phyloP scores from a whole-genome alignment of 2,329 filamentous ascomycete genomes.

The Pseudofabraea citricarpa region DNA sequence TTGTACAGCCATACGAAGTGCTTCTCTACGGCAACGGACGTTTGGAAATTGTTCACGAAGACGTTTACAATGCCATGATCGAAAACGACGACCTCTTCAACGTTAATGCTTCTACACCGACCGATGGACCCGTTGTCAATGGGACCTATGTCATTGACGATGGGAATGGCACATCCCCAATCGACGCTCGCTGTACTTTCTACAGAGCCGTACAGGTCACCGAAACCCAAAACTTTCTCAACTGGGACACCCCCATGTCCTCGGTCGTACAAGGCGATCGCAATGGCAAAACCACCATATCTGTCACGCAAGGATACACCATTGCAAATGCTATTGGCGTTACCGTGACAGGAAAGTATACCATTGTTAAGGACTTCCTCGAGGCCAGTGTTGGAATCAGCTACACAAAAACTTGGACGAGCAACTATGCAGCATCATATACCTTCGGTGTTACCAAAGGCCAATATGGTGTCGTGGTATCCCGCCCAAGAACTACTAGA shows the following conservation, averaged over 20 bases:
- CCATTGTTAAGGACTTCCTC: slow-evolving; percentile 2
- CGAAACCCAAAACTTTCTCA: slow-evolving; percentile 1
- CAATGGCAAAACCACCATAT: neutral
- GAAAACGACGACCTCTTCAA: neutral
- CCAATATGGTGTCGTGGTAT: neutral
- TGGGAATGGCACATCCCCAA: neutral
- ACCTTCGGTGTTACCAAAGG: neutral
- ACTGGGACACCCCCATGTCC: slow-evolving; percentile 1
- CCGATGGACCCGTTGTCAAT: too few relatives aligned
- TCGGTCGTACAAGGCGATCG: neutral
- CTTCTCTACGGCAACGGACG: neutral
- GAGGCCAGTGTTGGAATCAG: neutral
- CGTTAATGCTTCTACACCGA: neutral
- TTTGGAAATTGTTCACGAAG: neutral
- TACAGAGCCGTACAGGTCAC: neutral
- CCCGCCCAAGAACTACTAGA: neutral
- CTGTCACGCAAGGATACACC: neutral
- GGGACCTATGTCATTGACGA: neutral
- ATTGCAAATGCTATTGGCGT: neutral
- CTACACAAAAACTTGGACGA: neutral
- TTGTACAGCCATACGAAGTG: slow-evolving; percentile 1
- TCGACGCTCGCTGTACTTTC: neutral
- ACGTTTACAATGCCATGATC: neutral
- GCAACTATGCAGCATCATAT: neutral
- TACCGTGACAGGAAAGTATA: neutral